A percentile compares a stretch with the other conserved stretches of the same genome.
Conservation (phyloP, 495 filamentous ascomycete species). For the Coniosporium apollinis region DNA sequence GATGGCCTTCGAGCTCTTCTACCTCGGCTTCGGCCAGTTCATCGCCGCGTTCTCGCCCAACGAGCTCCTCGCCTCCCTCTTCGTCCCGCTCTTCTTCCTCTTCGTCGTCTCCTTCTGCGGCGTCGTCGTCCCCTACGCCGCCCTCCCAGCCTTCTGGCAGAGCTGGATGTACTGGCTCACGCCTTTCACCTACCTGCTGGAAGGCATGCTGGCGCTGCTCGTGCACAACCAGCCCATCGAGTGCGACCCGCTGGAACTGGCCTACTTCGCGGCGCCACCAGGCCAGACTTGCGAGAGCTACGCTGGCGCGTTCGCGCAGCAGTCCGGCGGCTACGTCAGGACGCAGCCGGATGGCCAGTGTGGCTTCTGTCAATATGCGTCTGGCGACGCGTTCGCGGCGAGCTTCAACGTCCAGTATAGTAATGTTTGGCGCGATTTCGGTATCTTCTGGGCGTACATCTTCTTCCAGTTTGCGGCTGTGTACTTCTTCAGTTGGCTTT, state of each 20-base stretch:
- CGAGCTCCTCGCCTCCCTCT: constrained; percentile 50
- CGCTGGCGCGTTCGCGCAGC: constrained; percentile 16
- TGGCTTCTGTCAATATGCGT: constrained; percentile 23
- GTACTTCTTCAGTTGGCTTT: constrained; percentile 21
- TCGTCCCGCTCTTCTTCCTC: constrained; percentile 37
- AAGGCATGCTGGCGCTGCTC: constrained; percentile 31
- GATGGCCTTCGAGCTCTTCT: constrained; percentile 56
- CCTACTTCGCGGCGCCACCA: constrained; percentile 33
- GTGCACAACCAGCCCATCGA: constrained; percentile 29
- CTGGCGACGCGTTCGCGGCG: constrained; percentile 20
- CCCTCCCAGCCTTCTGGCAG: constrained; percentile 33
- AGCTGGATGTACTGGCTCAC: constrained; percentile 40
- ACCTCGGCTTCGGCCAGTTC: constrained; percentile 56
- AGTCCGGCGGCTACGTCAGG: constrained; percentile 21
- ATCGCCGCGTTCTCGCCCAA: constrained; percentile 61
- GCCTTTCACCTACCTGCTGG: constrained; percentile 41
- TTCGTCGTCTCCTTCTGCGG: constrained; percentile 47
- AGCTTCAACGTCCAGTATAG: constrained; percentile 19
- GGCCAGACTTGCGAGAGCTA: constrained; percentile 35
- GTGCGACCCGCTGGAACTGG: constrained; percentile 32
- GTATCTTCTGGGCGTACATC: constrained; percentile 16
- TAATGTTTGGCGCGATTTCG: constrained; percentile 21
- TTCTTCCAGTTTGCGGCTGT: constrained; percentile 10
- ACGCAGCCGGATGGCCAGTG: constrained; percentile 19
- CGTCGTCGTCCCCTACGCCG: constrained; percentile 34